Base-by-base conservation (phyloP, 139 green algal species). In the Limnomonas spitsbergensis region DNA sequence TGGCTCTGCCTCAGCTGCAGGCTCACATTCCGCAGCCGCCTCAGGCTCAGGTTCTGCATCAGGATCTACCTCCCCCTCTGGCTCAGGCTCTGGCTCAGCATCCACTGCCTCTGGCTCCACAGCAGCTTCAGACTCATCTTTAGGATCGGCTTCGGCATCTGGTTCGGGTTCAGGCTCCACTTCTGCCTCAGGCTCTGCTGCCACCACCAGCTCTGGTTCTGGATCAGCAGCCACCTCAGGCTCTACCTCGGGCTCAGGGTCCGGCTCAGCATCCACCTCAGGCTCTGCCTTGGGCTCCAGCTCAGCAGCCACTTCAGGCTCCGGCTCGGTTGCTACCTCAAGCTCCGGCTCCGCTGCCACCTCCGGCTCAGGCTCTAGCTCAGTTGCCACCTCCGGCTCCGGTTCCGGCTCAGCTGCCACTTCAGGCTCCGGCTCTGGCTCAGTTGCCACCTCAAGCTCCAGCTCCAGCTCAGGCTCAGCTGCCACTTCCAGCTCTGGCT, bases 351-450 rank as follows among this genome's bases (percentile, higher is more conserved):
- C 56, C 6, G 56, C n/a, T 20, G 9, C 29, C 29, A 4, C 56
- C 27, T 34, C 56, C 27, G 14, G 4, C 29, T 24, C 56, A 35
- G 56, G 14, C 56, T 70, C 56, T 36, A 20, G 9, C 56, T 70
- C 56, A 38, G 56, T 20, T 38, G 56, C 56, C 27, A 14, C n/a
- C 29, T 32, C 56, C 29, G 27, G 14, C 24, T 24, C 56, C 56
- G 9, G 14, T 36, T 24, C 56, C 9, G 56, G 14, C 56, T 70
- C 56, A 7, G 14, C 56, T 38, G 56, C 56, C 7, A 20, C n/a
- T 70, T 70, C 56, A 35, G 27, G 56, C 56, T 70, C 56, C 24
- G 56, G 14, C 24, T 70, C 56, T 38, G 56, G 56, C 56, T 70
- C 56, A 38, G 56, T 32, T 35, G 56, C 56, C 27, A 14, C n/a